Base-by-base conservation (phyloP, 208 protist species). In the Trypanosoma caninum region DNA sequence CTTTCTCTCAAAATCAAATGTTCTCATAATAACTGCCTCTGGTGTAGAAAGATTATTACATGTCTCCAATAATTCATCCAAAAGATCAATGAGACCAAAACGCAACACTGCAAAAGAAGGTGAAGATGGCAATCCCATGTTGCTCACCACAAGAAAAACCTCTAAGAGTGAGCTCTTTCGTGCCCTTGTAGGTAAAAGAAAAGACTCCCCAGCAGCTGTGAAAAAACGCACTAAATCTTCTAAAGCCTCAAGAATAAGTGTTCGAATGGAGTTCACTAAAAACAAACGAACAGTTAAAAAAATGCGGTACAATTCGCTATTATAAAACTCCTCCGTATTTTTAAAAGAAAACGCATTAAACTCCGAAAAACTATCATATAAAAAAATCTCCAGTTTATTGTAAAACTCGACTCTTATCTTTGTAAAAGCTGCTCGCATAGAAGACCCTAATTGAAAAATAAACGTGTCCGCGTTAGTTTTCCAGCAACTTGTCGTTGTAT, bases 401-500 rank as follows among this genome's bases (percentile, higher is more conserved):
- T 90, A 95, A 69, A 95, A 89, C 53, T 93, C 89, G 34, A 95
- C 76, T 46, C 84, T 73, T 42, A 95, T 78, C 22, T 77, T 56
- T n/a, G 85, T 80, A 60, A 95, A 72, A 6, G 76, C 80, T 8
- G 82, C 76, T 30, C 68, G 63, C 67, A 92, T 73, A 14, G 81
- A 82, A 22, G 41, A 74, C 13, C 31, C 68, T 16, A 92, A 14
- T 45, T 91, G 78, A 27, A 51, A 35, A 27, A 90, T 18, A 78
- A 93, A 93, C n/a, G 33, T 34, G 3, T 62, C 62, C 1, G 87
- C 80, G 27, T 76, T 59, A 5, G 76, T 85, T 48, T 55, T 67
- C 46, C 67, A 63, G 13, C 72, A 14, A 38, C 52, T 45, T 6
- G 62, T 61, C 5, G 74, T 68, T 14, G 74, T 70, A 55, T 84